Evolutionary conservation across 2,329 filamentous ascomycete genomes (phyloP).

Genomic region (Arthrobotrys entomopaga): DNA sequence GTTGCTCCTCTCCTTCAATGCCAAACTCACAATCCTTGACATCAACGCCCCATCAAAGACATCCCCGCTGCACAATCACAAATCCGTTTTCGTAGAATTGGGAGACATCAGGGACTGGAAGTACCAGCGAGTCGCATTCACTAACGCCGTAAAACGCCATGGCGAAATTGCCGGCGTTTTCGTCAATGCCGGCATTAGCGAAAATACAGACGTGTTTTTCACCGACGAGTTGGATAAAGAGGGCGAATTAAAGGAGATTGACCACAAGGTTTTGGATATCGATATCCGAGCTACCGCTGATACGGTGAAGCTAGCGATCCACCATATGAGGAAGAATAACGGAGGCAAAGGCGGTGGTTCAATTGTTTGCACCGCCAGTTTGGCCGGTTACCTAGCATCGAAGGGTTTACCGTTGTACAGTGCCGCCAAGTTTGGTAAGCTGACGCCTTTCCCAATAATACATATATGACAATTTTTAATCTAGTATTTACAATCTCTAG

Average conservation of each 20-base stretch:
- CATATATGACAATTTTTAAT: background rate
- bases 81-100: conserved; percentile 61
- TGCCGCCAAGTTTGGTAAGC: conserved; percentile 66
- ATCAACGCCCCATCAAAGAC: conserved; percentile 61
- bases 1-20: conserved; percentile 61
- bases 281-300: conserved; percentile 65
- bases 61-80: conserved; percentile 58
- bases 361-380: conserved; percentile 65
- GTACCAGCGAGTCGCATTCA: conserved; percentile 64
- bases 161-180: conserved; percentile 65
- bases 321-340: conserved; percentile 64
- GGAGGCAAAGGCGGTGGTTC: conserved; percentile 62
- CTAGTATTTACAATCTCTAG: conserved; percentile 38
- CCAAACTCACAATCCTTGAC: conserved; percentile 64
- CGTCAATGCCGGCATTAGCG: conserved; percentile 66
- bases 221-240: conserved; percentile 63
- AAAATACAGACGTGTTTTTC: conserved; percentile 67
- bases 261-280: conserved; percentile 64
- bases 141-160: conserved; percentile 63
- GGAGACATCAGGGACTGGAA: conserved; percentile 65
- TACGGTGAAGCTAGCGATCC: conserved; percentile 65
- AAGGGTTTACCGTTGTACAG: conserved; percentile 66
- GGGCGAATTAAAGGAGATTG: conserved; percentile 65
- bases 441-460: background rate
- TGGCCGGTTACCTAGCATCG: conserved; percentile 66